These are phyloP conservation scores for Yamadazyma membranifaciens DNA, from an alignment of 1,139 yeast genomes.

Conservation along the genomic window DNA sequence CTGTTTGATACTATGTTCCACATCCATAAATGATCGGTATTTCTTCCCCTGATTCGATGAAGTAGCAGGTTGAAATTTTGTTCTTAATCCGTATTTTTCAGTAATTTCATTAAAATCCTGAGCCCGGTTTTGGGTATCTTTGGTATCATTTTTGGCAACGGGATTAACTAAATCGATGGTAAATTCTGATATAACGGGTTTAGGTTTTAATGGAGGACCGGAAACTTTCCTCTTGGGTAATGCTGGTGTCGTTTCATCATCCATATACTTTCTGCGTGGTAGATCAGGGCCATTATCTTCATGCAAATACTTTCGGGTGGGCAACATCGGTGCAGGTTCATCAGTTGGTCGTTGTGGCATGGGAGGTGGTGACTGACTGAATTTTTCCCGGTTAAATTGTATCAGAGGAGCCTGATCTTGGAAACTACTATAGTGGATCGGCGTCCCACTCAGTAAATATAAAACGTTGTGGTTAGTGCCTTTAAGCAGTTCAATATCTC, in stretches of 20 bases:
- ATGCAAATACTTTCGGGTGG: constrained; percentile 2
- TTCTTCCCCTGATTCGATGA: neutral
- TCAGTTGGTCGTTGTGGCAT: constrained; percentile 9
- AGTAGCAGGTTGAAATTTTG: neutral
- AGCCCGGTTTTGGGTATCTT: neutral
- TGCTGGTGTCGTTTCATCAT: constrained; percentile 1
- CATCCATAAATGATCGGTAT: neutral
- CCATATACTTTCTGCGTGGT: neutral
- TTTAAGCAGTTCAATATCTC: constrained; percentile 6
- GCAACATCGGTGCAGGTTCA: constrained; percentile 3
- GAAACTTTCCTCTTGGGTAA: constrained; percentile 3
- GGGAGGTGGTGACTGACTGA: constrained; percentile 7
- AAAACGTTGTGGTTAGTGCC: neutral
- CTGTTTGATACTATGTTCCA: neutral
- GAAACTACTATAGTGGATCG: constrained; percentile 1
- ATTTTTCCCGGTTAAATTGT: constrained; percentile 7
- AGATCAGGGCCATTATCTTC: constrained; percentile 1
- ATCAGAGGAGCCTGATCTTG: constrained; percentile 9
- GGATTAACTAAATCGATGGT: constrained; percentile 6
- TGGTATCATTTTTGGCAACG: neutral
- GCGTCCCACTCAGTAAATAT: neutral
- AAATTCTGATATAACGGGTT: constrained; percentile 3
- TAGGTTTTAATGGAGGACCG: neutral
- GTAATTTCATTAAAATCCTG: neutral
- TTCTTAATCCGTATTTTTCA: neutral